These are phyloP conservation scores for Sungouiozyma intestinalis DNA, from an alignment of 805 yeast genomes.

Conservation along the genomic window DNA sequence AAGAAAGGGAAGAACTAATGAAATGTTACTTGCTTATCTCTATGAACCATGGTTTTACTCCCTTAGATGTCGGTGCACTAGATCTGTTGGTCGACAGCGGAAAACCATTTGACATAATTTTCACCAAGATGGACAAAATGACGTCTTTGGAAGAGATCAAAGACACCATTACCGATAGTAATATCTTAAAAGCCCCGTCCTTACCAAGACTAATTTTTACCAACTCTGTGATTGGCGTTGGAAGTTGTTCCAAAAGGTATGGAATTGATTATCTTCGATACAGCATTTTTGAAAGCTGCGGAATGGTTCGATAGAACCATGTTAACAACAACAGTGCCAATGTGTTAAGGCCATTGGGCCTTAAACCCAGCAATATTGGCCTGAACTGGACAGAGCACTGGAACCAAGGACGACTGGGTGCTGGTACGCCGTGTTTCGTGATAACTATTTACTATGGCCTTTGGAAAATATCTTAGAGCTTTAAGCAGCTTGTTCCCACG, in stretches of 20 bases:
- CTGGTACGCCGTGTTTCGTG: too few species aligned
- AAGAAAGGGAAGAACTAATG: constrained; percentile 41
- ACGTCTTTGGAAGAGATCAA: constrained; percentile 30
- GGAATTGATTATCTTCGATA: constrained; percentile 47
- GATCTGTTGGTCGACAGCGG: constrained; percentile 43
- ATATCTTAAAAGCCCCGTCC: constrained; percentile 33
- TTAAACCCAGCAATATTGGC: too few species aligned
- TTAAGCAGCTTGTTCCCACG: too few species aligned
- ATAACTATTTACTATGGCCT: too few species aligned
- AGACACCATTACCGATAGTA: constrained; percentile 30
- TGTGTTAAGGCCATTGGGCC: too few species aligned
- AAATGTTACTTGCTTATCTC: constrained; percentile 55
- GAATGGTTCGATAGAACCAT: constrained; percentile 18
- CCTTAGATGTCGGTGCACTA: constrained; percentile 45
- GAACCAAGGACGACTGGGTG: too few species aligned
- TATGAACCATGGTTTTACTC: constrained; percentile 47
- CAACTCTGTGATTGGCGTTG: constrained; percentile 34
- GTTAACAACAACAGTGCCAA: too few species aligned
- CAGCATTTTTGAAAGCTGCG: constrained; percentile 45
- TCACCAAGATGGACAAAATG: constrained; percentile 66
- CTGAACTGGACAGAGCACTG: too few species aligned
- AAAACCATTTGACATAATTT: constrained; percentile 58
- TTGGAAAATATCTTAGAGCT: too few species aligned
- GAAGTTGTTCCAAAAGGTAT: constrained; percentile 29
- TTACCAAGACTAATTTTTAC: constrained; percentile 39